Base-by-base conservation (phyloP, 306 rosid genomes). In the Luffa aegyptiaca region DNA sequence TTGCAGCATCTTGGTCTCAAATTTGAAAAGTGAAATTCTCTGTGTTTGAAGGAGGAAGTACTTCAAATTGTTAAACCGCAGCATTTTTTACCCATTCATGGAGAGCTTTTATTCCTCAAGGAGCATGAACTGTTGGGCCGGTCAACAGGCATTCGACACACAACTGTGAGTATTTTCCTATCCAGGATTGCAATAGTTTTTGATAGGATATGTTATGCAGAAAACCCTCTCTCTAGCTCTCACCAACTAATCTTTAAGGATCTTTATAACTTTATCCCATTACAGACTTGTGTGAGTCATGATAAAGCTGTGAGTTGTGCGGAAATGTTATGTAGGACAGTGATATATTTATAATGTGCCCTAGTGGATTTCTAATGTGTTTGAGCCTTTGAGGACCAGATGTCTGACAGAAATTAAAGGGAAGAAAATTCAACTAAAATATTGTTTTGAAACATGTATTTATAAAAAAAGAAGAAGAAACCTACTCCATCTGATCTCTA, bases 61-160 rank as follows among this genome's bases (percentile, higher is more conserved):
- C 99, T 95, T 82, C 85, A 84, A 90, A 88, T 95, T 69, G 99
- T 95, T 81, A 95, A 93, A 88, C 99, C 99, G 8, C 99, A 95
- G 49, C 99, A 95, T 87, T 95, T 95, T 90, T 87, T 95, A 86
- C 99, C 99, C 83, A 89, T 95, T 81, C 97, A 95, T 78, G 99
- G 99, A 79, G 99, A 95, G 84, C 97, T 93, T 81, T 81, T 95
- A 90, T 95, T 95, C 87, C 85, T 95, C 79, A 95, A 92, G 86
- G 99, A 95, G 90, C 99, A 95, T 80, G 97, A 93, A 83, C 85
- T 89, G 81, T 97, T 95, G 71, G 99, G 97, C 68, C 92, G 86
- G 83, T 95, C 99, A 57, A 93, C 99, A 49, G 99, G 99, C 86
- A 88, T 95, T 82, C 93, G 90, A 37, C 99, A 95, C 85, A 93